Evolutionary conservation across 2,329 filamentous ascomycete genomes (phyloP).

Genomic region (Talaromyces piceae): DNA sequence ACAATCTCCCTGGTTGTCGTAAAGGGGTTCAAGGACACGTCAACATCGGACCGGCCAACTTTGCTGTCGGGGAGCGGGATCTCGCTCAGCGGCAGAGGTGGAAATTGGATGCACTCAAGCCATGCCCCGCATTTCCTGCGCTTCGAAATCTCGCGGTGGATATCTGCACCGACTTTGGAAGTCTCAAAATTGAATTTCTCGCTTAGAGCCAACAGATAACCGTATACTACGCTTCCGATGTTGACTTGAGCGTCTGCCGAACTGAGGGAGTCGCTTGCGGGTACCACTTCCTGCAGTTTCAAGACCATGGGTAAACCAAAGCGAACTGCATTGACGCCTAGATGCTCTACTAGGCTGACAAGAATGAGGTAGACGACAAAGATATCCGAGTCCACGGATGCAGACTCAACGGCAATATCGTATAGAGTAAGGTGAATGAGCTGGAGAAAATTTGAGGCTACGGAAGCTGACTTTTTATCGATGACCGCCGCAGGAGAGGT

Average conservation of each 20-base stretch:
- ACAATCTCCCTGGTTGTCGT: constrained; percentile 66
- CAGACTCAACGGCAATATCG: constrained; percentile 70
- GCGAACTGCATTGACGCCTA: constrained; percentile 75
- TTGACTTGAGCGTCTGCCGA: constrained; percentile 63
- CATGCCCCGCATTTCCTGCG: constrained; percentile 69
- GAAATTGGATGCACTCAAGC: constrained; percentile 66
- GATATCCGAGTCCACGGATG: constrained; percentile 66
- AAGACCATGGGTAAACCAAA: constrained; percentile 84
- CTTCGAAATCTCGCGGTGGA: constrained; percentile 68
- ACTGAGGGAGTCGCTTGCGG: constrained; percentile 20
- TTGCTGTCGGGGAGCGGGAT: constrained; percentile 44
- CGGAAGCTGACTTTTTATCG: constrained; percentile 50
- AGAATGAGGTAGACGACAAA: constrained; percentile 71
- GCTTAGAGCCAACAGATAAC: constrained; percentile 75
- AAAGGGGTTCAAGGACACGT: constrained; percentile 55
- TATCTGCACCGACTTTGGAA: constrained; percentile 59
- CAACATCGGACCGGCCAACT: constrained; percentile 42
- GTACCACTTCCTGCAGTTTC: constrained; percentile 75
- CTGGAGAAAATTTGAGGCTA: constrained; percentile 64
- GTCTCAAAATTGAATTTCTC: constrained; percentile 71
- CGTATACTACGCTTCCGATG: constrained; percentile 76
- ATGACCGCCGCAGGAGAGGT: constrained; percentile 62
- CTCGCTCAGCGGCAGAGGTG: constrained; percentile 56
- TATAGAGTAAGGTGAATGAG: constrained; percentile 83
- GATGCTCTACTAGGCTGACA: constrained; percentile 61